Conservation (phyloP, 495 filamentous ascomycete species). For the Achaetomiella virescens region DNA sequence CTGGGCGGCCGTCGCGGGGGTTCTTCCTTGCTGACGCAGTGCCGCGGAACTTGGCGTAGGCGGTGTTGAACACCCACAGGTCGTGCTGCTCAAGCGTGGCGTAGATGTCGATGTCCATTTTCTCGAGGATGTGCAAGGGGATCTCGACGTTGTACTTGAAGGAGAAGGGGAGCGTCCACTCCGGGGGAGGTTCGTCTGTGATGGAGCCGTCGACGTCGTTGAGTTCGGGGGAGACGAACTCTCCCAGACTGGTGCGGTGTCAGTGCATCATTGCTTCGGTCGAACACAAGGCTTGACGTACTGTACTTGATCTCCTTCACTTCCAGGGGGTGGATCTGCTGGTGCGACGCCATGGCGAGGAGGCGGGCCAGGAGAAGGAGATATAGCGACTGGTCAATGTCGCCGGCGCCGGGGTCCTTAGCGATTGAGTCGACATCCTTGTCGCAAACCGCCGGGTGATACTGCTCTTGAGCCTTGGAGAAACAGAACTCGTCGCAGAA, state of each 20-base stretch:
- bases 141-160: constrained; percentile 78
- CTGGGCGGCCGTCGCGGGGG: constrained; percentile 64
- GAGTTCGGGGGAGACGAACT: constrained; percentile 41
- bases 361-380: constrained; percentile 70
- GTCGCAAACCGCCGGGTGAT: constrained; percentile 84
- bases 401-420: constrained; percentile 65
- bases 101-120: constrained; percentile 88
- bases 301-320: constrained; percentile 78
- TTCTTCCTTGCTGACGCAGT: constrained; percentile 80
- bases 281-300: neutral
- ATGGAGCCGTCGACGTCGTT: constrained; percentile 47
- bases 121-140: constrained; percentile 78
- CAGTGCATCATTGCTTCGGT: neutral
- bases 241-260: constrained; percentile 59
- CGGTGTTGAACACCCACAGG: constrained; percentile 88
- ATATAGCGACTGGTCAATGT: constrained; percentile 73
- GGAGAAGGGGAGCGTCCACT: constrained; percentile 76
- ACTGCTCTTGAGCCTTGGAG: constrained; percentile 60
- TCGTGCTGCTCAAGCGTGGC: constrained; percentile 58
- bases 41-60: constrained; percentile 88
- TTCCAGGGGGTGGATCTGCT: constrained; percentile 73
- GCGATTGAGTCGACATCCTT: constrained; percentile 74
- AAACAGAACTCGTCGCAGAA: constrained; percentile 78
- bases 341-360: constrained; percentile 80
- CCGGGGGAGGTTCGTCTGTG: constrained; percentile 47